Evolutionary conservation across 169 alveolate species (phyloP).

Genomic region (Eimeria falciformis): DNA sequence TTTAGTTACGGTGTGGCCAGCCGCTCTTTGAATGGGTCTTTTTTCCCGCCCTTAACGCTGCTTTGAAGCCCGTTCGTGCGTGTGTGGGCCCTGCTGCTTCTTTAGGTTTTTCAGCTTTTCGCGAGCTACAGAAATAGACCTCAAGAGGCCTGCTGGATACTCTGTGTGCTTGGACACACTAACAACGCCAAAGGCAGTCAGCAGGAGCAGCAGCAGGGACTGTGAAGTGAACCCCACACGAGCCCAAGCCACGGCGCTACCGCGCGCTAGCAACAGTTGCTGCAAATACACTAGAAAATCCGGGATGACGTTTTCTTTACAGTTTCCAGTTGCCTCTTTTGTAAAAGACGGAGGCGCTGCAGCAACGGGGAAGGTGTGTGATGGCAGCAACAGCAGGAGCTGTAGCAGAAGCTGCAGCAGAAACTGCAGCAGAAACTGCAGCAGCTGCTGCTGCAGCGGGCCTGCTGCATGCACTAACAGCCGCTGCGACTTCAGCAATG

Average conservation of each 20-base stretch:
- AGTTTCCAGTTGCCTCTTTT: not conserved
- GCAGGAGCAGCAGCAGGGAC: not conserved
- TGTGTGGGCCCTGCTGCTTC: too few relatives aligned
- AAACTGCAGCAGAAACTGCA: constrained; percentile 34
- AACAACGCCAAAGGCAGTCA: not conserved
- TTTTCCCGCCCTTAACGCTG: too few relatives aligned
- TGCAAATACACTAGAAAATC: not conserved
- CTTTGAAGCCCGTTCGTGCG: too few relatives aligned
- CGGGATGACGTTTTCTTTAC: not conserved
- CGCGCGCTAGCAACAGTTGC: constrained; percentile 16
- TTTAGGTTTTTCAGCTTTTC: too few relatives aligned
- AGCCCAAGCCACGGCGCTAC: too few relatives aligned
- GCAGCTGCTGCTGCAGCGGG: constrained; percentile 59
- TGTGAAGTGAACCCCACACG: not conserved
- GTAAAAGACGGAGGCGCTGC: not conserved
- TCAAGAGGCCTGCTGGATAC: not conserved
- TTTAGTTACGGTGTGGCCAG: too few relatives aligned
- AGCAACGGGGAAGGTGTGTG: not conserved
- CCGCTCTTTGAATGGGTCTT: too few relatives aligned
- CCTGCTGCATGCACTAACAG: not conserved
- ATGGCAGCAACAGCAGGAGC: not conserved
- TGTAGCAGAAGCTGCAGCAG: not conserved
- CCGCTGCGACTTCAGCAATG: constrained; percentile 45
- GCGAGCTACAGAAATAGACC: too few relatives aligned
- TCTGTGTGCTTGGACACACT: not conserved